Evolutionary conservation across 805 yeast species (phyloP), one percentile per base, ranked within the genome.

Genomic region (Kazachstania psychrophila): DNA sequence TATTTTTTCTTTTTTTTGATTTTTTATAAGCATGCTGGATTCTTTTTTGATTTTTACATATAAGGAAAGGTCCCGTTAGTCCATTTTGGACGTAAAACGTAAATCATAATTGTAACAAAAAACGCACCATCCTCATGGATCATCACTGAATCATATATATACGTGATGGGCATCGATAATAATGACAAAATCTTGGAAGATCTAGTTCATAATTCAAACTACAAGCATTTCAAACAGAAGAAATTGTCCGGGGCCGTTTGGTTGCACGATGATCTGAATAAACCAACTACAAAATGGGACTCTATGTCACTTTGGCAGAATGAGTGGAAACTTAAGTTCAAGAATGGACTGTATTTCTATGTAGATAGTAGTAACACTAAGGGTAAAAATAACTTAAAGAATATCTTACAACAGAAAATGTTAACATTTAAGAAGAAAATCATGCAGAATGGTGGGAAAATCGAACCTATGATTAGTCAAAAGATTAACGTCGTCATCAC

Each of bases 401-500:
- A 38, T 19, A 19, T 31, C 20, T 10, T 17, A 20, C 51, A 54
- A 24, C 49, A 47, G 28, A 41, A 40, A 15, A 45, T 41, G 26
- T 44, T 42, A 17, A 36, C 45, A n/a, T 33, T 55, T 34, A 54
- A 47, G 42, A 46, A 51, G 16, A 57, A 53, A 16, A 56, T 60
- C 31, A 36, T 47, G 29, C 40, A 54, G 2, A 56, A 75, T 15
- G 80, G 79, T n/a, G 77, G 79, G 7, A 64, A 62, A 12, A 63
- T 77, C 19, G 72, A 68, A 36, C 68, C 70, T 3, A 77, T 77
- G 45, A 78, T 76, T 46, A 75, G 73, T 42, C 52, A 56, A n/a
- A 65, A 66, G 19, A 81, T 69, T 43, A 80, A 94, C 10, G 79
- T 86, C 35, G 83, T 88, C 17, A 72, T 87, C 16, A 73, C 88